A percentile compares a stretch with the other conserved stretches of the same genome.
phyloP scores from a whole-genome alignment of 2,329 filamentous ascomycete species.

The Xylaria sp. region DNA sequence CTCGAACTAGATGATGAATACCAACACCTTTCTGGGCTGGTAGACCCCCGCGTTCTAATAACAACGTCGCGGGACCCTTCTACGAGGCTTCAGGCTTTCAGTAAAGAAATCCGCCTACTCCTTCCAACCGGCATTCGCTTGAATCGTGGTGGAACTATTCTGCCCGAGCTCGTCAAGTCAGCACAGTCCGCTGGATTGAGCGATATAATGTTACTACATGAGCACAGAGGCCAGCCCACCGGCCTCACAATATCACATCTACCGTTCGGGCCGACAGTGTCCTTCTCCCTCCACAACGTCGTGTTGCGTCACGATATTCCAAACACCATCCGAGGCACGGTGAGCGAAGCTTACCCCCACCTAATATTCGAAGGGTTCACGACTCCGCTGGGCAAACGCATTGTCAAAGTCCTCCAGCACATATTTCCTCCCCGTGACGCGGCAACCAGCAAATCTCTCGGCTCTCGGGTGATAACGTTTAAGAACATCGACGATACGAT shows the following conservation, averaged over 20 bases:
- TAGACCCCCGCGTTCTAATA: constrained; percentile 88
- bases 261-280: constrained; percentile 81
- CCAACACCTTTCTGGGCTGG: constrained; percentile 85
- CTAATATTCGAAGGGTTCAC: constrained; percentile 95
- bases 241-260: constrained; percentile 84
- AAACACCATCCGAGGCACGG: constrained; percentile 77
- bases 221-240: constrained; percentile 81
- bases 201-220: constrained; percentile 80
- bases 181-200: constrained; percentile 82
- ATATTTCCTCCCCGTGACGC: constrained; percentile 90
- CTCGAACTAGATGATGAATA: constrained; percentile 89
- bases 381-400: constrained; percentile 79
- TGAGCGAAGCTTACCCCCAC: constrained; percentile 86
- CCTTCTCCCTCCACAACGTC: constrained; percentile 89
- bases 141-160: constrained; percentile 89
- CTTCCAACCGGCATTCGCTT: constrained; percentile 85
- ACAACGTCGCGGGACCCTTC: constrained; percentile 92
- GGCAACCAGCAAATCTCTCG: constrained; percentile 73
- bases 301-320: constrained; percentile 93
- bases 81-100: constrained; percentile 76
- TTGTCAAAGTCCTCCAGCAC: constrained; percentile 92
- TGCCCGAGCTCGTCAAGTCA: constrained; percentile 85
- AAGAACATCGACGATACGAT: constrained; percentile 94
- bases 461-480: constrained; percentile 90
- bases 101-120: constrained; percentile 86